Conservation (phyloP, 1,139 yeast genomes). For the Zygosaccharomyces pseudobailii region DNA sequence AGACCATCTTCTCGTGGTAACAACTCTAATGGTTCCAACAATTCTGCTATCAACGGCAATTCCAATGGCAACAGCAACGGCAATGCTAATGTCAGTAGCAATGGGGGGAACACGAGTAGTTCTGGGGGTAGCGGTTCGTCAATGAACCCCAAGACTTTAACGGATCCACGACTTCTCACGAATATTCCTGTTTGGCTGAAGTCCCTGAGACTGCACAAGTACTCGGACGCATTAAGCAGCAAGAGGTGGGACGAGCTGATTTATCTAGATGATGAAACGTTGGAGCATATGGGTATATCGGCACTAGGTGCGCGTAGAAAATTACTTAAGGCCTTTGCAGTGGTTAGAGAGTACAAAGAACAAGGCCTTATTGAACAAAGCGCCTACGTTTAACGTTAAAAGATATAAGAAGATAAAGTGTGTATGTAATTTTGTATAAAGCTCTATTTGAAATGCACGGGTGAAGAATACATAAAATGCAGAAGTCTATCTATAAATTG, state of each 20-base stretch:
- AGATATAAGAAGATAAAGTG: background rate
- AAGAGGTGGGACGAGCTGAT: conserved; percentile 77
- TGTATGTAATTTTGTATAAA: background rate
- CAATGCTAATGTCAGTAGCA: background rate
- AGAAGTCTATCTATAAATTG: background rate
- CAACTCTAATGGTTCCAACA: conserved; percentile 12
- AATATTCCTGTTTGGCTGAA: conserved; percentile 94
- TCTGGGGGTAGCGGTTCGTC: conserved; percentile 37
- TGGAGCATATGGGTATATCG: conserved; percentile 77
- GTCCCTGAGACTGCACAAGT: conserved; percentile 83
- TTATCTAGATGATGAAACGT: conserved; percentile 58
- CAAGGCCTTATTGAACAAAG: conserved; percentile 32
- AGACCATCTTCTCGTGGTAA: conserved; percentile 3
- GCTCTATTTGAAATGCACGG: conserved; percentile 2
- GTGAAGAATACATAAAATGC: conserved; percentile 3
- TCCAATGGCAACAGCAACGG: conserved; percentile 3
- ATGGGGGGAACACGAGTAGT: conserved; percentile 1
- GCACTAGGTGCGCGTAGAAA: conserved; percentile 96
- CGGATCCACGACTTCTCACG: conserved; percentile 57
- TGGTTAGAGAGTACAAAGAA: conserved; percentile 52
- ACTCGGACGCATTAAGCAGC: conserved; percentile 76
- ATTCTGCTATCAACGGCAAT: conserved; percentile 9
- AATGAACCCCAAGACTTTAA: conserved; percentile 55
- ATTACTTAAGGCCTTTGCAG: conserved; percentile 83
- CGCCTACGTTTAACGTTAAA: conserved; percentile 18